Percentiles rank a stretch among this genome's conserved stretches.
These are phyloP conservation scores for Mycena vulgaris DNA, from an alignment of 768 basidiomycete species.

Conservation along the genomic window DNA sequence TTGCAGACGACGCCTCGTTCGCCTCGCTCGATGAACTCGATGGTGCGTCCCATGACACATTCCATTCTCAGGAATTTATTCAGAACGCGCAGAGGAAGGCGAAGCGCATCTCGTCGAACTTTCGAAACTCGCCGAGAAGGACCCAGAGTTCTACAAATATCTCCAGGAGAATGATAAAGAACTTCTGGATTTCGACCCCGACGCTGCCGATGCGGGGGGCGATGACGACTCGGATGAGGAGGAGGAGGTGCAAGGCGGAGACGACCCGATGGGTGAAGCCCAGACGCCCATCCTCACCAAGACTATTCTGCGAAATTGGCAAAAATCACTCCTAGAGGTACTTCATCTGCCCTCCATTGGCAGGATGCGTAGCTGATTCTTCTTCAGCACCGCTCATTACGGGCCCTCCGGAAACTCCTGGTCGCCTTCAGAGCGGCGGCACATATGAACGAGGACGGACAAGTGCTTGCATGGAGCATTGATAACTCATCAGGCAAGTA, in stretches of 20 bases:
- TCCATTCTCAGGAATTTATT: not conserved
- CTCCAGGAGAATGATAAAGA: conserved; percentile 96
- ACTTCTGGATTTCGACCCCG: conserved; percentile 83
- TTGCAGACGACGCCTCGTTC: conserved; percentile 54
- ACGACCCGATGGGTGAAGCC: conserved; percentile 65
- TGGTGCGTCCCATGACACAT: conserved; percentile 73
- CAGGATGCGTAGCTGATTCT: conserved; percentile 3
- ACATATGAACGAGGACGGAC: conserved; percentile 89
- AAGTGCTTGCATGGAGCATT: conserved; percentile 87
- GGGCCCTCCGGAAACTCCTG: conserved; percentile 85
- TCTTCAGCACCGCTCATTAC: conserved; percentile 86
- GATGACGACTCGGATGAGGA: conserved; percentile 63
- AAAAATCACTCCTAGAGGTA: conserved; percentile 90
- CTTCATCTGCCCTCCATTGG: conserved; percentile 25
- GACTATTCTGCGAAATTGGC: conserved; percentile 85
- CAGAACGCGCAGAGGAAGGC: conserved; percentile 70
- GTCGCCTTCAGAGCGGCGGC: conserved; percentile 94
- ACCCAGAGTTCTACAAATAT: conserved; percentile 99
- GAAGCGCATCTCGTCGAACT: conserved; percentile 84
- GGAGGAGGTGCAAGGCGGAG: conserved; percentile 57
- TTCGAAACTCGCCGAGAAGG: conserved; percentile 91
- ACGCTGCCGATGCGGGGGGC: conserved; percentile 52
- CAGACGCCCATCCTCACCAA: conserved; percentile 75
- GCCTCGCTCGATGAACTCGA: conserved; percentile 62
- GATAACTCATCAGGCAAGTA: conserved; percentile 81